Conservation (phyloP, 192 early-diverging fungal genomes). For the Phycomyces blakesleeanus region DNA sequence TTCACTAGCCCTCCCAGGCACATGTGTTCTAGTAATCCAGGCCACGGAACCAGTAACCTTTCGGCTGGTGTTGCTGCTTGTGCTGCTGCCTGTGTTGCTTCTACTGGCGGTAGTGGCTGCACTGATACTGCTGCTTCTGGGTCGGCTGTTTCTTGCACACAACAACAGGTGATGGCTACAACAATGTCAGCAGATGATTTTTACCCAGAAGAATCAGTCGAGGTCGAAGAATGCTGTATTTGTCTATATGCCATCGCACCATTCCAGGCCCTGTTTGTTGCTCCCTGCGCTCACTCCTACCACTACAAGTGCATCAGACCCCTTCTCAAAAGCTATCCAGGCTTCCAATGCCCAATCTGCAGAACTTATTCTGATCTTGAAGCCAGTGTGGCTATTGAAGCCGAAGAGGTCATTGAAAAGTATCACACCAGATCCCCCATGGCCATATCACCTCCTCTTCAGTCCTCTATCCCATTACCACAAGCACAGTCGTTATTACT, state of each 20-base stretch:
- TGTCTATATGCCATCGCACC: constrained; percentile 75
- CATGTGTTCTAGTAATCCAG: neutral
- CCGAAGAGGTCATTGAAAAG: constrained; percentile 32
- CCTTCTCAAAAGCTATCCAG: constrained; percentile 55
- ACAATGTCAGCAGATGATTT: neutral
- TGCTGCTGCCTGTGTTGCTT: no score
- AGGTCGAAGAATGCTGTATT: constrained; percentile 72
- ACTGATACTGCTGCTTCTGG: constrained; percentile 1
- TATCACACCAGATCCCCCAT: constrained; percentile 4
- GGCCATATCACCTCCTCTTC: neutral
- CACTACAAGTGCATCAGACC: constrained; percentile 85
- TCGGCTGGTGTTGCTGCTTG: no score
- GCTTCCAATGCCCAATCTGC: constrained; percentile 81
- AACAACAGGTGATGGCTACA: neutral
- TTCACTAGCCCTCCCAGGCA: constrained; percentile 7
- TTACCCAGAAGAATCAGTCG: constrained; percentile 4
- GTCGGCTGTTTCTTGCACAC: neutral
- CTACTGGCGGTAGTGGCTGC: no score
- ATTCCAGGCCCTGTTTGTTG: constrained; percentile 80
- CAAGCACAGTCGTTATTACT: neutral
- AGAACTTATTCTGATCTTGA: constrained; percentile 83
- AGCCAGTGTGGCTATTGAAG: constrained; percentile 54
- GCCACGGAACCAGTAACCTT: neutral
- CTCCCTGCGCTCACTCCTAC: constrained; percentile 84
- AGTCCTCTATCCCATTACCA: neutral